Percentiles rank a stretch among this genome's conserved stretches.
Conservation (phyloP, 768 basidiomycete species). For the Favolaschia claudopus region DNA sequence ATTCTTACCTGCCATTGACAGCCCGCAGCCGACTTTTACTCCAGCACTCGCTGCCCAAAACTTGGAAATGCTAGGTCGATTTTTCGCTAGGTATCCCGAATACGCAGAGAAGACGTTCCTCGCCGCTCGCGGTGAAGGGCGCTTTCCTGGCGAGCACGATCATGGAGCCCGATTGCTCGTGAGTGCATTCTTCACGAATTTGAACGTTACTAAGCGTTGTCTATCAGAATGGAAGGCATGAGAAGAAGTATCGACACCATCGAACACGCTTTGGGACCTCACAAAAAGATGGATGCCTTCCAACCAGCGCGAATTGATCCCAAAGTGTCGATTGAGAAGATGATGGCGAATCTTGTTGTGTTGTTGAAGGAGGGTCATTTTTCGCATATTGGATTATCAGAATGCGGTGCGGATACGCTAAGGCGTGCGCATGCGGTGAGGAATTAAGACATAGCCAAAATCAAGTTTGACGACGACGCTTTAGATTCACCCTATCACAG, state of each 20-base stretch:
- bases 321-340: slow-evolving; percentile 54
- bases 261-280: slow-evolving; percentile 53
- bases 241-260: slow-evolving; percentile 50
- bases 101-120: slow-evolving; percentile 43
- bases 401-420: slow-evolving; percentile 58
- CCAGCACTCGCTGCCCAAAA: slow-evolving; percentile 3
- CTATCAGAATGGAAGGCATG: slow-evolving; percentile 15
- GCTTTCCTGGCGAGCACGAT: not conserved
- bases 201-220: too few relatives aligned
- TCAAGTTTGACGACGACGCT: not conserved
- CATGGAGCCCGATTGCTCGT: slow-evolving; percentile 20
- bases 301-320: slow-evolving; percentile 57
- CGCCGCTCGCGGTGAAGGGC: slow-evolving; percentile 43
- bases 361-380: slow-evolving; percentile 64
- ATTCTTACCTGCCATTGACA: not conserved
- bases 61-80: slow-evolving; percentile 54
- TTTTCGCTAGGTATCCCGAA: slow-evolving; percentile 51
- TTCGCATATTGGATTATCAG: slow-evolving; percentile 66
- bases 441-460: not conserved
- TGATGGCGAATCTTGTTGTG: slow-evolving; percentile 47
- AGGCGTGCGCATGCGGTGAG: slow-evolving; percentile 41
- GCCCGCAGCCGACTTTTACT: slow-evolving; percentile 21
- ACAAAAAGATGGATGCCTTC: slow-evolving; percentile 67
- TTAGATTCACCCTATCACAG: slow-evolving; percentile 52
- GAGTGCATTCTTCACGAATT: not conserved